A percentile compares a stretch with the other conserved stretches of the same genome.
These are phyloP conservation scores for Pythium dissotocum DNA, from an alignment of 352 stramenopile species.

Conservation along the genomic window DNA sequence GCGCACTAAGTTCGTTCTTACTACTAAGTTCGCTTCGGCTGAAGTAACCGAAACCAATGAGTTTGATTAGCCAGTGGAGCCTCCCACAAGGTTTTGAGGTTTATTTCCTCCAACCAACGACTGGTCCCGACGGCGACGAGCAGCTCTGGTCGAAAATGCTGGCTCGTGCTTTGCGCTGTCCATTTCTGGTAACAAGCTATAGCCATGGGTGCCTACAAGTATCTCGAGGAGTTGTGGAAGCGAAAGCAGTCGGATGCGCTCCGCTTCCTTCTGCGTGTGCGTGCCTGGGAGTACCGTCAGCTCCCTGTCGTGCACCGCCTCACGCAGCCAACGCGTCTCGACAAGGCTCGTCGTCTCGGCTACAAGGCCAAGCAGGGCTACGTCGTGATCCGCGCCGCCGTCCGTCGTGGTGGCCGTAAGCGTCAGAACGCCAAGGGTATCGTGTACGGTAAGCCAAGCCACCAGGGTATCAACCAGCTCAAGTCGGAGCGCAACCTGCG, in stretches of 20 bases:
- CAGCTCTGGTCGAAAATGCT: neutral
- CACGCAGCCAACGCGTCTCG: conserved; percentile 94
- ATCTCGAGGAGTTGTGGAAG: conserved; percentile 99
- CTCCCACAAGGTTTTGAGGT: conserved; percentile 16
- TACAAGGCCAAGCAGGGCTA: conserved; percentile 99
- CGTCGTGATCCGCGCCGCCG: conserved; percentile 96
- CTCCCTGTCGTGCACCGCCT: conserved; percentile 96
- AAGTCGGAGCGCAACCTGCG: conserved; percentile 99
- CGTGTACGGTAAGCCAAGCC: conserved; percentile 99
- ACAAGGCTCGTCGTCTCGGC: conserved; percentile 99
- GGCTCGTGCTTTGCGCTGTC: conserved; percentile 9
- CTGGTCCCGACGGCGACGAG: conserved; percentile 12
- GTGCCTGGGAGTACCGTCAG: conserved; percentile 98
- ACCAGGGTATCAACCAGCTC: conserved; percentile 99
- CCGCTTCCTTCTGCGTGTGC: conserved; percentile 99
- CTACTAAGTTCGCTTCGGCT: neutral
- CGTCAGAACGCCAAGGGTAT: conserved; percentile 99
- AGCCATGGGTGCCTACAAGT: conserved; percentile 99
- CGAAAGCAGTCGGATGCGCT: conserved; percentile 99
- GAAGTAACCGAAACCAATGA: neutral
- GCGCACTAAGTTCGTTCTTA: neutral
- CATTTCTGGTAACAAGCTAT: conserved; percentile 33
- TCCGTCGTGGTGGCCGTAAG: conserved; percentile 99
- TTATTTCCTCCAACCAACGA: conserved; percentile 19
- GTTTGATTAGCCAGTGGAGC: neutral